These are phyloP conservation scores for Parasitella parasitica DNA, from an alignment of 371 early-diverging fungal species.

Conservation along the genomic window DNA sequence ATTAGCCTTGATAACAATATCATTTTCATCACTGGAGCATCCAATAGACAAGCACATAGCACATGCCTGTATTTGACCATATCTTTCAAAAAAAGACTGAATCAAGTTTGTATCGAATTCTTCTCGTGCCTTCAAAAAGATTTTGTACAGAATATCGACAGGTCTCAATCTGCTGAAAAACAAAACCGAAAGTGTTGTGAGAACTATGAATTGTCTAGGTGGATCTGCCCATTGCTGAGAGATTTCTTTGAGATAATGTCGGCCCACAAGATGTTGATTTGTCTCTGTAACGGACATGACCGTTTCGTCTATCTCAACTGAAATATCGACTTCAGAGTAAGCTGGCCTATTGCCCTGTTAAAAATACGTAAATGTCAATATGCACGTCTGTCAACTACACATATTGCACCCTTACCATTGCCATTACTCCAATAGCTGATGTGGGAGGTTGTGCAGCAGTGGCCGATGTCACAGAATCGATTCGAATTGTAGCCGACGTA, in stretches of 20 bases:
- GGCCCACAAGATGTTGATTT: slow-evolving; percentile 1
- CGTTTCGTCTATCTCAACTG: not conserved
- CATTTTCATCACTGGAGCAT: slow-evolving; percentile 30
- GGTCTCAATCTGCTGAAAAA: slow-evolving; percentile 73
- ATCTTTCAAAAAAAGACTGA: slow-evolving; percentile 51
- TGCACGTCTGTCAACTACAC: not conserved
- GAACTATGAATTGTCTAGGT: slow-evolving; percentile 66
- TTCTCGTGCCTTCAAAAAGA: not conserved
- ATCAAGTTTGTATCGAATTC: slow-evolving; percentile 42
- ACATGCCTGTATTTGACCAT: slow-evolving; percentile 64
- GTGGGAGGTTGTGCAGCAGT: not conserved
- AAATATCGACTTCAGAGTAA: not conserved
- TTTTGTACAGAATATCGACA: slow-evolving; percentile 53
- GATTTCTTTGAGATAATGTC: slow-evolving; percentile 50
- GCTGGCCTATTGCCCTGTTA: not conserved
- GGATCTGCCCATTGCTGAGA: slow-evolving; percentile 59
- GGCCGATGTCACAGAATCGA: slow-evolving; percentile 58
- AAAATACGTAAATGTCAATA: not conserved
- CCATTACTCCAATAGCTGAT: not conserved
- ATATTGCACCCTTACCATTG: not conserved
- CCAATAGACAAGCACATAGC: slow-evolving; percentile 76
- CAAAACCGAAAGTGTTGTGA: slow-evolving; percentile 68
- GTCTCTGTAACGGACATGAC: slow-evolving; percentile 53
- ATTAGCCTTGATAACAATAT: slow-evolving; percentile 38
- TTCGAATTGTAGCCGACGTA: slow-evolving; percentile 60